phyloP scores from a whole-genome alignment of 345 rosid species.

The Eucalyptus pauciflora region DNA sequence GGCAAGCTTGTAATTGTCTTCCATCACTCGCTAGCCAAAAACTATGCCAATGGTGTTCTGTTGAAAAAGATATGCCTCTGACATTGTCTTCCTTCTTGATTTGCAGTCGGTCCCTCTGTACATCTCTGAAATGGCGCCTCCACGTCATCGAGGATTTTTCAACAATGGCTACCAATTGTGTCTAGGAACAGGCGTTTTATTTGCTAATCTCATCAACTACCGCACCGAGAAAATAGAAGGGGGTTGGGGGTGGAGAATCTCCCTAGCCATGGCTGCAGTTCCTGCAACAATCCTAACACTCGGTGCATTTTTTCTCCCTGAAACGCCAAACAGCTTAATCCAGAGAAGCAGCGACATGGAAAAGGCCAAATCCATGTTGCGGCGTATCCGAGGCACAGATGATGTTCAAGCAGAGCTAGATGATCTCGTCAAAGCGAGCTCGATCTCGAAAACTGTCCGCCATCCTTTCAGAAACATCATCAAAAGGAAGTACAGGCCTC shows the following conservation, averaged over 20 bases:
- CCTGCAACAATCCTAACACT: slow-evolving; percentile 16
- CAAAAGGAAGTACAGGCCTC: slow-evolving; percentile 20
- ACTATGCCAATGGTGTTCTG: not conserved
- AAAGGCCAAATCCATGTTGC: slow-evolving; percentile 10
- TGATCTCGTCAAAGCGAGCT: slow-evolving; percentile 25
- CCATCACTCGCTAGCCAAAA: not conserved
- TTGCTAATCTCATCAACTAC: slow-evolving; percentile 24
- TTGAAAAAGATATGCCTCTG: not conserved
- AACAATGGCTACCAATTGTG: slow-evolving; percentile 15
- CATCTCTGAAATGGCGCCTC: slow-evolving; percentile 38
- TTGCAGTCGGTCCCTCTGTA: slow-evolving; percentile 33
- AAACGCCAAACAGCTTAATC: slow-evolving; percentile 35
- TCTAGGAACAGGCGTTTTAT: slow-evolving; percentile 10
- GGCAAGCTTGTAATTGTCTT: not conserved
- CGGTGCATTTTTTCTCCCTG: slow-evolving; percentile 29
- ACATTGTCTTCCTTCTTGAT: not conserved
- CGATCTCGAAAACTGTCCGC: slow-evolving; percentile 3
- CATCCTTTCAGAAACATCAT: slow-evolving; percentile 14
- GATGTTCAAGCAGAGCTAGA: slow-evolving; percentile 21
- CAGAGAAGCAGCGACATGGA: slow-evolving; percentile 4
- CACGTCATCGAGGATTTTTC: slow-evolving; percentile 22
- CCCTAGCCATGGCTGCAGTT: slow-evolving; percentile 23
- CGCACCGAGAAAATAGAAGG: slow-evolving; percentile 18
- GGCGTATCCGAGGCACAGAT: slow-evolving; percentile 9
- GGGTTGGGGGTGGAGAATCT: slow-evolving; percentile 40